Evolutionary conservation across 164 flowering plant species (phyloP).

Genomic region (Hamamelis virginiana): DNA sequence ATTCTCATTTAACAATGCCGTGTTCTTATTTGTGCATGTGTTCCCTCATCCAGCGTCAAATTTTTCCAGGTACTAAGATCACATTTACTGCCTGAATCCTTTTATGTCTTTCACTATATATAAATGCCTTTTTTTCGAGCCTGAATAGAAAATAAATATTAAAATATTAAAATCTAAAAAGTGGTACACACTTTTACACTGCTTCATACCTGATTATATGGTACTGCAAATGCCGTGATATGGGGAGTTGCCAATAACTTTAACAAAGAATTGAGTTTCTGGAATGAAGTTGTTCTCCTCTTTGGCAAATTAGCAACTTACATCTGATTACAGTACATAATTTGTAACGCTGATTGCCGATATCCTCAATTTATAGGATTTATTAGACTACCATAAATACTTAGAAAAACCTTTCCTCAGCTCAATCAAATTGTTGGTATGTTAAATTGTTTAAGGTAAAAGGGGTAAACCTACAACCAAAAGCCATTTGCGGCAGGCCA

Average conservation of each 20-base stretch:
- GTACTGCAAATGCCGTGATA: background rate
- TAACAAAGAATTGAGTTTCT: too few species aligned
- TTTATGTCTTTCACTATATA: background rate
- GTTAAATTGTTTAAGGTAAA: background rate
- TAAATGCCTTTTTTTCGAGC: background rate
- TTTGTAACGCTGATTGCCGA: background rate
- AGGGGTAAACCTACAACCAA: background rate
- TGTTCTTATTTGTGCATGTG: slow-evolving; percentile 16
- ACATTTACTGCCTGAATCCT: background rate
- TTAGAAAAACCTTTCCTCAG: background rate
- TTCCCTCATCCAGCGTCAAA: slow-evolving; percentile 30
- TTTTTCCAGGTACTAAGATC: slow-evolving; percentile 40
- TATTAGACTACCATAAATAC: background rate
- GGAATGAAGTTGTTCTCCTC: too few species aligned
- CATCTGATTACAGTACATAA: too few species aligned
- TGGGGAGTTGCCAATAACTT: too few species aligned
- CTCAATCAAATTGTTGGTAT: background rate
- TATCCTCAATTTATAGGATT: background rate
- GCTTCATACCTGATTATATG: background rate
- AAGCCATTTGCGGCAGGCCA: too few species aligned
- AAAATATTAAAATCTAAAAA: too few species aligned
- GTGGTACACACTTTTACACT: background rate
- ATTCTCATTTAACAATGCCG: slow-evolving; percentile 6
- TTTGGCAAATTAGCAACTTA: too few species aligned
- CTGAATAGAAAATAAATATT: background rate